phyloP scores from a whole-genome alignment of 441 rosid genomes.

The Viola pubescens region DNA sequence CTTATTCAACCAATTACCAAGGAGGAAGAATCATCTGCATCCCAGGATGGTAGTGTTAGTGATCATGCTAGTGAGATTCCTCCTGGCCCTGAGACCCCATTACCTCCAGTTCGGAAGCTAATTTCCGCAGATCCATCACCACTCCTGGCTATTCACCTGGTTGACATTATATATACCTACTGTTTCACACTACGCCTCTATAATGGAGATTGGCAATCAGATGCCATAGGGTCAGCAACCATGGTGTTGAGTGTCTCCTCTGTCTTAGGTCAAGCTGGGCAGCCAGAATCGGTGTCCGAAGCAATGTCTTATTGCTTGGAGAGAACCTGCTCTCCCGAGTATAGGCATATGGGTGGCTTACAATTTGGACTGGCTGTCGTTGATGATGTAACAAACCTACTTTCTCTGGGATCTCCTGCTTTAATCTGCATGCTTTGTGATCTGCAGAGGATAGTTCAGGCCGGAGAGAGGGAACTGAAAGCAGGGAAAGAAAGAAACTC shows the following conservation, averaged over 20 bases:
- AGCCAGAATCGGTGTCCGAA: constrained; percentile 57
- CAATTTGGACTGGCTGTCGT: constrained; percentile 54
- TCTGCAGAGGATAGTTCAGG: constrained; percentile 52
- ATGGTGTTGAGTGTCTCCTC: constrained; percentile 49
- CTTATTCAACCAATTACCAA: constrained; percentile 46
- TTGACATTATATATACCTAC: constrained; percentile 61
- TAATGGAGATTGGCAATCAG: constrained; percentile 84
- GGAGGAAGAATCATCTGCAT: constrained; percentile 20
- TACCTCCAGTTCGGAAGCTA: constrained; percentile 49
- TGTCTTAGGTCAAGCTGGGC: constrained; percentile 54
- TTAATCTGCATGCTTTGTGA: constrained; percentile 62
- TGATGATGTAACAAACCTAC: constrained; percentile 43
- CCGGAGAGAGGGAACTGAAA: constrained; percentile 44
- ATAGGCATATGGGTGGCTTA: constrained; percentile 59
- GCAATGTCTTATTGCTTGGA: constrained; percentile 60
- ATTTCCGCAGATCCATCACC: constrained; percentile 62
- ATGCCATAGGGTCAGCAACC: constrained; percentile 55
- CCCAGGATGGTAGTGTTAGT: constrained; percentile 19
- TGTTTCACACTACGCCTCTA: constrained; percentile 77
- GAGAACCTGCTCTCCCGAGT: constrained; percentile 68
- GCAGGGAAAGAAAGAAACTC: constrained; percentile 27
- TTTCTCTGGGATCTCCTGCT: constrained; percentile 51
- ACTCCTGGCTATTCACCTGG: constrained; percentile 56
- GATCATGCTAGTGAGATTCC: constrained; percentile 44
- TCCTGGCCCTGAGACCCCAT: constrained; percentile 54